Evolutionary conservation across 768 basidiomycete species (phyloP).

Genomic region (Hemileccinum impolitum): DNA sequence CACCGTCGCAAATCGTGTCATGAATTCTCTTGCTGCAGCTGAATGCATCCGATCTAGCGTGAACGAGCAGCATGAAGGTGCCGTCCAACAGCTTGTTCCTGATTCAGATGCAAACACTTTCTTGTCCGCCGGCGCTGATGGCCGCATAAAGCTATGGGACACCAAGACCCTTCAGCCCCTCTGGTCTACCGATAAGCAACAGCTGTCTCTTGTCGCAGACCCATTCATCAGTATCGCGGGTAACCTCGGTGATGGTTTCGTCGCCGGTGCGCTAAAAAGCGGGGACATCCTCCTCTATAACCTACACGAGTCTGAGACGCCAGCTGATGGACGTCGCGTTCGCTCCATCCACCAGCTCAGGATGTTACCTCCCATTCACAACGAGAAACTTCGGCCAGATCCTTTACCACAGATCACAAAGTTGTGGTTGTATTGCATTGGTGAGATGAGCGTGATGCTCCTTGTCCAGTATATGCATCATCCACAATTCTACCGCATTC

Average conservation of each 20-base stretch:
- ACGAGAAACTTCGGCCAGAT: slow-evolving; percentile 7
- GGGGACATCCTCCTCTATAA: slow-evolving; percentile 60
- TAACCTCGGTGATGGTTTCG: slow-evolving; percentile 38
- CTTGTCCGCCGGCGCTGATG: slow-evolving; percentile 59
- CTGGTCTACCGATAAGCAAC: slow-evolving; percentile 55
- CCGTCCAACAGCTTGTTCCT: slow-evolving; percentile 56
- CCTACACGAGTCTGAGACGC: slow-evolving; percentile 34
- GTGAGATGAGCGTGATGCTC: slow-evolving; percentile 23
- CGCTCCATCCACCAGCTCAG: slow-evolving; percentile 27
- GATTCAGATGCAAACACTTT: slow-evolving; percentile 36
- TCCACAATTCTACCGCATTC: slow-evolving; percentile 50
- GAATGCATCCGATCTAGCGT: slow-evolving; percentile 47
- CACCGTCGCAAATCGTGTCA: slow-evolving; percentile 52
- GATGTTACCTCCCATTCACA: slow-evolving; percentile 35
- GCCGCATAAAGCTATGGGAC: slow-evolving; percentile 74
- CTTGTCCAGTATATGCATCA: slow-evolving; percentile 52
- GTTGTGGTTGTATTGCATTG: slow-evolving; percentile 16
- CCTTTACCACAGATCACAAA: slow-evolving; percentile 5
- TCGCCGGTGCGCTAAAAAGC: slow-evolving; percentile 50
- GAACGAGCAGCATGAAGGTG: slow-evolving; percentile 62
- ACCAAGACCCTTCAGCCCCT: slow-evolving; percentile 48
- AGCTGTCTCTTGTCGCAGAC: slow-evolving; percentile 39
- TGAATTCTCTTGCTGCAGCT: slow-evolving; percentile 50
- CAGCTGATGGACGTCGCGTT: slow-evolving; percentile 9
- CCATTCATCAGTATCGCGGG: slow-evolving; percentile 50